Conservation (phyloP, 2,329 filamentous ascomycete genomes). For the Verticillium dahliae region DNA sequence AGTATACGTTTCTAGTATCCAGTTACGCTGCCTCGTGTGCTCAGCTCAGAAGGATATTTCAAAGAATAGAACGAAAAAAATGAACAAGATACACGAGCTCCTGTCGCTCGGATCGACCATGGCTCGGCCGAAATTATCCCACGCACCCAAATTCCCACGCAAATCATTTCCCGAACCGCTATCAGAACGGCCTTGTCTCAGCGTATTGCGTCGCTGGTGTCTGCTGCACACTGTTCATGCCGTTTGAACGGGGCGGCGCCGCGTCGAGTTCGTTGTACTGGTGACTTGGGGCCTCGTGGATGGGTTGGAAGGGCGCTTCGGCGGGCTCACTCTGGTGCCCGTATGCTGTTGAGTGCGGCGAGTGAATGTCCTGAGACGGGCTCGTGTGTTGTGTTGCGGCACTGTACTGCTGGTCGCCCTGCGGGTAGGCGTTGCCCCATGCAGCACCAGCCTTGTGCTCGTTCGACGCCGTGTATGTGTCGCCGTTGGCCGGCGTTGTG, state of each 20-base stretch:
- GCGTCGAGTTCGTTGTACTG: neutral
- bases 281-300: conserved; percentile 1
- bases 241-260: neutral
- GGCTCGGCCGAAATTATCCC: too few species aligned
- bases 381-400: neutral
- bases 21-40: neutral
- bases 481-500: neutral
- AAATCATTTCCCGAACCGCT: neutral
- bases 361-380: neutral
- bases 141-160: too few species aligned
- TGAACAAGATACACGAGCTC: neutral
- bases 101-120: neutral
- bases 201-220: neutral
- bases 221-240: conserved; percentile 3
- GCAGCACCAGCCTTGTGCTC: neutral
- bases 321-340: neutral
- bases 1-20: neutral
- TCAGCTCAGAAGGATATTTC: neutral
- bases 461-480: neutral
- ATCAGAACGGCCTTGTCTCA: neutral
- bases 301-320: neutral
- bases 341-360: neutral
- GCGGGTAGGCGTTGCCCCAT: neutral
- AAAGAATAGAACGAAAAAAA: too few species aligned
- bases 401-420: neutral